Base-by-base conservation (phyloP, 2,329 filamentous ascomycete species). In the Cercospora citrullina region DNA sequence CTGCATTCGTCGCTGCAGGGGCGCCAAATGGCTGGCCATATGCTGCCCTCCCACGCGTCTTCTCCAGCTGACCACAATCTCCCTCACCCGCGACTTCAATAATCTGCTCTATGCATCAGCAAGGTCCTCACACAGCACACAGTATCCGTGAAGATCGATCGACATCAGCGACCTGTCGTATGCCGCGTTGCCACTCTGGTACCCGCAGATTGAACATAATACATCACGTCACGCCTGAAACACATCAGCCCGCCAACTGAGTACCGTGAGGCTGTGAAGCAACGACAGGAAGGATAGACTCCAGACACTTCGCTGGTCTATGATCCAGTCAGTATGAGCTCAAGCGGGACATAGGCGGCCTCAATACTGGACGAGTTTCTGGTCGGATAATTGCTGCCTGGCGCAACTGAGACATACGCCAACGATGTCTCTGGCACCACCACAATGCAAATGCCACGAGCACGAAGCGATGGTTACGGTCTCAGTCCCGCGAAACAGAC, bases 401-500 rank as follows among this genome's bases (percentile, higher is more conserved):
- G 55, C n/a, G 55, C 55, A 28, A 14, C 28, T 59, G 55, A 59
- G 55, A 59, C 55, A 59, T 16, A 10, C 18, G 2, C 30, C 28
- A 23, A 28, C 30, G 31, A 31, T 31, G 28, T 36, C 28, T 59
- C 30, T 36, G 9, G 6, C n/a, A 31, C 31, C n/a, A 10, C 30
- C 6, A 18, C 9, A 59, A 36, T 21, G 23, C 55, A 59, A n/a
- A 58, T 58, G 55, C 55, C 55, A 58, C 55, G 55, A 58, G 55
- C 23, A 8, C 28, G 10, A 58, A 10, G 6, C 28, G 16, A 4
- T 9, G 55, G 55, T 8, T 30, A 9, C 18, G 18, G 8, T 10
- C 28, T 23, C n/a, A 21, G 16, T 28, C 21, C 55, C 55, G 55
- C 55, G 30, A 36, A 10, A 36, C 30, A 59, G n/a, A 59, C 8